Evolutionary conservation across 2,329 filamentous ascomycete species (phyloP).

Genomic region (Cordyceps farinosa): DNA sequence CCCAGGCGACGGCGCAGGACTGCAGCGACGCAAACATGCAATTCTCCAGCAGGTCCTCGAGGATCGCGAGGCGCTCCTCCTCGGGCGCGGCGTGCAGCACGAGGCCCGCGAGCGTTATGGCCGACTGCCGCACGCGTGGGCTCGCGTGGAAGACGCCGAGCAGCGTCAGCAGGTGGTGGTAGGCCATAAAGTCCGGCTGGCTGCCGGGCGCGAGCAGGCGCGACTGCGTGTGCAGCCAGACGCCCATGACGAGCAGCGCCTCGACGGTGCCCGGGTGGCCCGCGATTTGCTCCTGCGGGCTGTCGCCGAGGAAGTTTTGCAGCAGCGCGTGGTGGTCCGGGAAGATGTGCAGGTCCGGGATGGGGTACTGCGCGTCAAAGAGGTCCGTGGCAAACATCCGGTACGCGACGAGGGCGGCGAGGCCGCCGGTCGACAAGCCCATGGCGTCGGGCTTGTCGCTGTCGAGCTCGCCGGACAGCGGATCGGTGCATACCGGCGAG

Average conservation of each 20-base stretch:
- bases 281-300: constrained; percentile 47
- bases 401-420: constrained; percentile 57
- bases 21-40: constrained; percentile 61
- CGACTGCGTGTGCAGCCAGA: constrained; percentile 54
- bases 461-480: constrained; percentile 45
- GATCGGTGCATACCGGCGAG: constrained; percentile 40
- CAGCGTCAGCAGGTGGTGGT: constrained; percentile 58
- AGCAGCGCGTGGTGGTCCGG: constrained; percentile 57
- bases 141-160: constrained; percentile 55
- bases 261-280: constrained; percentile 55
- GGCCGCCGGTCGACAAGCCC: constrained; percentile 55
- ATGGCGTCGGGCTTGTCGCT: constrained; percentile 48
- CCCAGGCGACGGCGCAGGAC: constrained; percentile 60
- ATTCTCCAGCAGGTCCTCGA: constrained; percentile 63
- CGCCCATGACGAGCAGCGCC: constrained; percentile 55
- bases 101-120: constrained; percentile 49
- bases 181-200: constrained; percentile 52
- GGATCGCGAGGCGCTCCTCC: constrained; percentile 55
- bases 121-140: constrained; percentile 52
- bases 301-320: constrained; percentile 49
- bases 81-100: constrained; percentile 58
- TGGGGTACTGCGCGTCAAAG: constrained; percentile 53
- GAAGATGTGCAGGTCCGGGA: constrained; percentile 55
- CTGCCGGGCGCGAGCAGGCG: constrained; percentile 35
- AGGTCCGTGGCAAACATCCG: constrained; percentile 60